Conservation (phyloP, 2,329 filamentous ascomycete genomes). For the Colletotrichum agaves region DNA sequence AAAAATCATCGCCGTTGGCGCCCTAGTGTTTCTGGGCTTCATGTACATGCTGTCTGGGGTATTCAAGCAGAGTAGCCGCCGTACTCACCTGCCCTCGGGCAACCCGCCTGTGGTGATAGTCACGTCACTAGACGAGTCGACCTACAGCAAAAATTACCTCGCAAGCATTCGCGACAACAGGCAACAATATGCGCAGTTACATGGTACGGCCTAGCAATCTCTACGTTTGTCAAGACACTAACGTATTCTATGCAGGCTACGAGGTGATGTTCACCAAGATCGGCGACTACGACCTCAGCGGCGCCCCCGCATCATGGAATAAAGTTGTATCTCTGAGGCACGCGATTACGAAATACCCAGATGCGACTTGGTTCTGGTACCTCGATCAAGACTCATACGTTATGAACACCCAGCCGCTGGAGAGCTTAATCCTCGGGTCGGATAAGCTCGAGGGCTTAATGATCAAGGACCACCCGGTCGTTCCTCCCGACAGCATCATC, state of each 20-base stretch:
- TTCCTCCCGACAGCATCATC: conserved; percentile 96
- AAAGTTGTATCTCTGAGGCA: conserved; percentile 89
- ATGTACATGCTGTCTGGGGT: conserved; percentile 67
- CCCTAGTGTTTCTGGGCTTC: conserved; percentile 65
- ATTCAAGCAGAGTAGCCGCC: conserved; percentile 18
- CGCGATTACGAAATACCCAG: conserved; percentile 82
- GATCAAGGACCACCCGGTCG: conserved; percentile 86
- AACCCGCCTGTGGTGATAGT: conserved; percentile 79
- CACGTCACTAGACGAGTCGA: conserved; percentile 79
- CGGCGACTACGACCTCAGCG: conserved; percentile 78
- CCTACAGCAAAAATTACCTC: conserved; percentile 73
- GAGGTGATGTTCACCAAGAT: conserved; percentile 82
- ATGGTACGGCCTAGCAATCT: conserved; percentile 70
- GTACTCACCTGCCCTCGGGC: conserved; percentile 57
- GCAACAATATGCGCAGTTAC: conserved; percentile 82
- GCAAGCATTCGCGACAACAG: conserved; percentile 84
- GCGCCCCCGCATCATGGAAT: conserved; percentile 73
- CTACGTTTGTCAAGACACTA: conserved; percentile 15
- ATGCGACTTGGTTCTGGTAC: conserved; percentile 86
- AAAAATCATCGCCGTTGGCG: conserved; percentile 66
- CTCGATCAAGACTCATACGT: conserved; percentile 88
- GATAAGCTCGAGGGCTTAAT: conserved; percentile 79
- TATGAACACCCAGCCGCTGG: conserved; percentile 81
- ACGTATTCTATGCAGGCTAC: conserved; percentile 72
- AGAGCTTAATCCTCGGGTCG: conserved; percentile 75